These are phyloP conservation scores for Cystobasidium onofrii DNA, from an alignment of 768 basidiomycete species.

Conservation along the genomic window DNA sequence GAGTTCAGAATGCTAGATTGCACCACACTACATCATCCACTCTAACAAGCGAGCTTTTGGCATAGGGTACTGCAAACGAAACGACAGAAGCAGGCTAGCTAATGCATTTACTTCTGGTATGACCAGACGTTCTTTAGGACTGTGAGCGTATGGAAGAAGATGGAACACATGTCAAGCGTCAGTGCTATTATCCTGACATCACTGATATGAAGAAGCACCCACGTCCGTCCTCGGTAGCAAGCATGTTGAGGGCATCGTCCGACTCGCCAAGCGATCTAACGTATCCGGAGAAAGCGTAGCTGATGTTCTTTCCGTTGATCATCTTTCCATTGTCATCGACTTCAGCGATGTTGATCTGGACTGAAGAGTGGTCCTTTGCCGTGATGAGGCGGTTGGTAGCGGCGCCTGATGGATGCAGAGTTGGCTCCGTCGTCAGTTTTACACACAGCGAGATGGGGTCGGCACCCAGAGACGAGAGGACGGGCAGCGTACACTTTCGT, in stretches of 20 bases:
- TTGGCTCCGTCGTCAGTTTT: neutral
- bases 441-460: neutral
- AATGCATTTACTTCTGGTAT: conserved; percentile 68
- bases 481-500: conserved; percentile 64
- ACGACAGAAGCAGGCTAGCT: neutral
- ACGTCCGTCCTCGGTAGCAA: conserved; percentile 92
- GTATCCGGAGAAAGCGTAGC: conserved; percentile 88
- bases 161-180: no score
- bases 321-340: conserved; percentile 75
- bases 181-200: conserved; percentile 18
- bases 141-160: conserved; percentile 47
- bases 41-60: neutral
- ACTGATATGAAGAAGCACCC: conserved; percentile 49
- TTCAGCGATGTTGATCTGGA: conserved; percentile 89
- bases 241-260: conserved; percentile 90
- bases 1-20: neutral
- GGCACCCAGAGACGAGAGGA: neutral
- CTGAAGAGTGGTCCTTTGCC: conserved; percentile 97
- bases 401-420: conserved; percentile 31
- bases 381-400: conserved; percentile 77
- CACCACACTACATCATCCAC: neutral
- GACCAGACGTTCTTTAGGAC: conserved; percentile 96
- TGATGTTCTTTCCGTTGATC: conserved; percentile 58
- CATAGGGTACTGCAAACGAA: neutral
- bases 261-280: conserved; percentile 92